Evolutionary conservation across 2,329 filamentous ascomycete genomes (phyloP).

Genomic region (Alternaria triticimaculans): DNA sequence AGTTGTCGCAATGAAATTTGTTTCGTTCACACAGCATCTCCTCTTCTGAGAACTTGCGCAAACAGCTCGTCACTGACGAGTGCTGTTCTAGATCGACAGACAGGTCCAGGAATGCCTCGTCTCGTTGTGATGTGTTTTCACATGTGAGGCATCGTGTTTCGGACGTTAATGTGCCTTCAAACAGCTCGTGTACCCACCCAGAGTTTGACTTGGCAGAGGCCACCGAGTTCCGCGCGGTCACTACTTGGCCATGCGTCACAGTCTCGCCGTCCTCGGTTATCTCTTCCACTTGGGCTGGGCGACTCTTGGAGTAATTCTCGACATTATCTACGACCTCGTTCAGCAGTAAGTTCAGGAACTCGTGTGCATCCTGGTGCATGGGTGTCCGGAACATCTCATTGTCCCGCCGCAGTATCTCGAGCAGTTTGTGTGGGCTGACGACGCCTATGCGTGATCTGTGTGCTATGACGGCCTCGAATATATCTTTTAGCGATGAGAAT

Average conservation of each 20-base stretch:
- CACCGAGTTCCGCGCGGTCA: conserved; percentile 26
- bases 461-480: conserved; percentile 88
- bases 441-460: conserved; percentile 85
- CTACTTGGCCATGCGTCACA: conserved; percentile 24
- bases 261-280: conserved; percentile 28
- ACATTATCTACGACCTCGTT: conserved; percentile 96
- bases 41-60: conserved; percentile 95
- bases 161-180: conserved; percentile 91
- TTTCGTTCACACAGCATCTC: conserved; percentile 98
- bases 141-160: conserved; percentile 97
- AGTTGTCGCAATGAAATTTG: conserved; percentile 98
- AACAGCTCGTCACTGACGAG: conserved; percentile 92
- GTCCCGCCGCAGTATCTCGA: conserved; percentile 91
- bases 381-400: conserved; percentile 97
- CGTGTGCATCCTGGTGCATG: conserved; percentile 98
- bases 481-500: conserved; percentile 94
- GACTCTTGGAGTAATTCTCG: conserved; percentile 78
- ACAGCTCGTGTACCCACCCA: conserved; percentile 95
- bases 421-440: conserved; percentile 87
- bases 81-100: conserved; percentile 96
- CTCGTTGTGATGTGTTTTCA: conserved; percentile 91
- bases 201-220: conserved; percentile 42
- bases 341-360: conserved; percentile 92
- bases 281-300: conserved; percentile 52
- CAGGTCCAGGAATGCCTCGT: conserved; percentile 94